Base-by-base conservation (phyloP, 345 rosid species). In the Stellera chamaejasme region DNA sequence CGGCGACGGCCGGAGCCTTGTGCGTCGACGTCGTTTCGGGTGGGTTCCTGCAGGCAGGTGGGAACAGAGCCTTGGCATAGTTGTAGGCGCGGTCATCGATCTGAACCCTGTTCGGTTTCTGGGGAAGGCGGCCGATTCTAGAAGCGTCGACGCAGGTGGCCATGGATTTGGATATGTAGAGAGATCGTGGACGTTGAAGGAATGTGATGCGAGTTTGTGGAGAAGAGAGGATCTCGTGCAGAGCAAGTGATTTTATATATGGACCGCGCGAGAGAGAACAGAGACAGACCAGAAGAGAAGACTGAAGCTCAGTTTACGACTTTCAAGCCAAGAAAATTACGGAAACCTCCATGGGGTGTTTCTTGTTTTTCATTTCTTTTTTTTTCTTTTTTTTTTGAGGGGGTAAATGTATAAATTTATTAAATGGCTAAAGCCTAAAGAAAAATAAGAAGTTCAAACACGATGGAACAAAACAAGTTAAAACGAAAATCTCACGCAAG, bases 131-230 rank as follows among this genome's bases (percentile, higher is more conserved):
- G 12, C 68, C 72, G 50, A 75, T 72, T 48, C 81, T 68, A 7
- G 79, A 66, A 54, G 84, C 65, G 70, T 84, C 87, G 42, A 88
- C 68, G 59, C 98, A 88, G 50, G 95, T 57, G 19, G 93, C 85
- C 98, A 92, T 84, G 48, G 79, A 47, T 54, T 52, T 50, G n/a
- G 67, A 52, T 13, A 2, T 16, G 10, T 11, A 36, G 9, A n/a
- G 36, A 48, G 2, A 13, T 43, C 50, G 43, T 48, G 62, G 63
- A 43, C 4, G 3, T 27, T 19, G 19, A 49, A 60, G 39, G 58
- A 61, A 62, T 6, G 7, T 63, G 39, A 32, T 5, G 39, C 1
- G 9, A 32, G 5, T 32, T 8, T 32, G 65, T 11, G 43, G 54
- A 15, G 50, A 63, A 8, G 10, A 57, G 70, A 58, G 53, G 10